Conservation (phyloP, 768 basidiomycete species). For the Termitomyces bulborhizus region DNA sequence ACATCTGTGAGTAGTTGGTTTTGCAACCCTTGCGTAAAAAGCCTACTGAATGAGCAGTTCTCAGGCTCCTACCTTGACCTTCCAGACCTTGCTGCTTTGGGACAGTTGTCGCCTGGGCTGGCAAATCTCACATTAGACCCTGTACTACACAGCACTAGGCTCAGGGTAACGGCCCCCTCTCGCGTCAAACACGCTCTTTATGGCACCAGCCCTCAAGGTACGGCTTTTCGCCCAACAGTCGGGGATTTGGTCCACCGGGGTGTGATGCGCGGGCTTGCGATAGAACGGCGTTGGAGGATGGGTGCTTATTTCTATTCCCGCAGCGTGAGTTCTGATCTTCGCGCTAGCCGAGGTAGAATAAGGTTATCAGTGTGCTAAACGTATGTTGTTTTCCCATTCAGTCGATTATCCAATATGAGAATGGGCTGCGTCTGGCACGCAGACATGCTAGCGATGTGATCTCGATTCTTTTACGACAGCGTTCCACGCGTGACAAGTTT, state of each 20-base stretch:
- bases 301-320: conserved; percentile 62
- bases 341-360: not conserved
- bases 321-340: conserved; percentile 33
- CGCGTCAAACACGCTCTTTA: conserved; percentile 63
- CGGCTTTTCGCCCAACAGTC: conserved; percentile 56
- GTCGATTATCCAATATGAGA: conserved; percentile 68
- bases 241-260: conserved; percentile 63
- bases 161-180: conserved; percentile 60
- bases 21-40: not conserved
- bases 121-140: conserved; percentile 53
- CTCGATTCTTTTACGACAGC: conserved; percentile 46
- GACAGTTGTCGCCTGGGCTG: conserved; percentile 40
- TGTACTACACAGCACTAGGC: conserved; percentile 53
- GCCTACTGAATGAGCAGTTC: not conserved
- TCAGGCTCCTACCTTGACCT: conserved; percentile 68
- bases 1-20: conserved; percentile 41
- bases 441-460: conserved; percentile 46
- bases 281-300: conserved; percentile 61
- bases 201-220: conserved; percentile 47
- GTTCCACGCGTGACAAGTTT: conserved; percentile 28
- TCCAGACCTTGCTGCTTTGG: conserved; percentile 57
- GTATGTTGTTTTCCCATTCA: conserved; percentile 19
- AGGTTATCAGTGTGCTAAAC: not conserved
- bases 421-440: conserved; percentile 45
- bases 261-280: conserved; percentile 61